phyloP scores from a whole-genome alignment of 257 asterid genomes.

The Rubia yunnanensis region DNA sequence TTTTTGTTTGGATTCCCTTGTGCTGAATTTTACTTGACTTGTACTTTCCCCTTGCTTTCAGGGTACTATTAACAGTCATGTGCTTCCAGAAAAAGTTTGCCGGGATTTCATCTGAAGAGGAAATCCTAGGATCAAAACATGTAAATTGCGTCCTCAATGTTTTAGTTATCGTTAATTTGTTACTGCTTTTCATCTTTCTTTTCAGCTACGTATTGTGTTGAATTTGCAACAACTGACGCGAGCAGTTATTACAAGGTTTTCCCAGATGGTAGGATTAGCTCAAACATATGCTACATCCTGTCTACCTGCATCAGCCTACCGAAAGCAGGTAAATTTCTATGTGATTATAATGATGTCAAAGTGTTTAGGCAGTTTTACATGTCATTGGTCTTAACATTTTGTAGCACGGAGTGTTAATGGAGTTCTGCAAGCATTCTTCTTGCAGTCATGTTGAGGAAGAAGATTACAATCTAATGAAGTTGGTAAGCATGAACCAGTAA shows the following conservation, averaged over 20 bases:
- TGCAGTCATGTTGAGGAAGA: slow-evolving; percentile 34
- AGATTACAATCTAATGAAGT: slow-evolving; percentile 40
- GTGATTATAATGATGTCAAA: slow-evolving; percentile 8
- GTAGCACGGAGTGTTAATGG: slow-evolving; percentile 63
- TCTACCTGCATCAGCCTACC: slow-evolving; percentile 48
- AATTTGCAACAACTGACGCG: slow-evolving; percentile 34
- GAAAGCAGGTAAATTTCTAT: slow-evolving; percentile 36
- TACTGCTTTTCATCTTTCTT: background rate
- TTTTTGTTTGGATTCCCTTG: slow-evolving; percentile 7
- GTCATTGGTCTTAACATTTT: slow-evolving; percentile 19
- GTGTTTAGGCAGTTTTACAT: background rate
- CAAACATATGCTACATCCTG: slow-evolving; percentile 48
- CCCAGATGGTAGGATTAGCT: slow-evolving; percentile 81
- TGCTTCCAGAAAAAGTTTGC: slow-evolving; percentile 58
- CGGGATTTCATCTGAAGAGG: slow-evolving; percentile 57
- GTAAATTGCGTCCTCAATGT: slow-evolving; percentile 29
- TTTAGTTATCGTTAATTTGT: background rate
- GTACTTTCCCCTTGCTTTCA: slow-evolving; percentile 32
- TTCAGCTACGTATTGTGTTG: background rate
- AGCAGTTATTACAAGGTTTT: slow-evolving; percentile 45
- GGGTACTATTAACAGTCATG: slow-evolving; percentile 62
- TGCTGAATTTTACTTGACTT: slow-evolving; percentile 10
- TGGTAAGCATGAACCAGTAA: slow-evolving; percentile 40
- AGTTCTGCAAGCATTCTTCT: slow-evolving; percentile 63
- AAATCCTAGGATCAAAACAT: slow-evolving; percentile 70